These are phyloP conservation scores for Aspergillus vadensis DNA, from an alignment of 2,329 filamentous ascomycete species.

Conservation along the genomic window DNA sequence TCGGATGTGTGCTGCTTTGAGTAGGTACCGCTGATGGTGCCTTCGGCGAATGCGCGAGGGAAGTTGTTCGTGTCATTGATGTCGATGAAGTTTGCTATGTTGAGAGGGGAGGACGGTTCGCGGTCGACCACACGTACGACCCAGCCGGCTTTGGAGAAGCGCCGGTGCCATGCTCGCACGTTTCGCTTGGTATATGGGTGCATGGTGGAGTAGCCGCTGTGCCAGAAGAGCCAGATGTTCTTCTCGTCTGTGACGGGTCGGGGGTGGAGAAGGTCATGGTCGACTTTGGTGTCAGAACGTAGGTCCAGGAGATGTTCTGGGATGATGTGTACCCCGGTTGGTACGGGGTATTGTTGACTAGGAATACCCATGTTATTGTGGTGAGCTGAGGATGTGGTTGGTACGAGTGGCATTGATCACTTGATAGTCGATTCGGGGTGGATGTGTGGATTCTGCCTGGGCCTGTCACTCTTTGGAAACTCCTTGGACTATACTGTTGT, in stretches of 20 bases:
- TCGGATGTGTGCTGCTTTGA: conserved; percentile 9
- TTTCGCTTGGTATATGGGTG: conserved; percentile 9
- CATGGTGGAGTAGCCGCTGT: conserved; percentile 5
- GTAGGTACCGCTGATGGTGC: conserved; percentile 2
- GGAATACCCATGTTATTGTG: not conserved
- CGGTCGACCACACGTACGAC: conserved; percentile 3
- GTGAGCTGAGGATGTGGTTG: not conserved
- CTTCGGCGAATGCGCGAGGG: conserved; percentile 4
- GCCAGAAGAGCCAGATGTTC: conserved; percentile 11
- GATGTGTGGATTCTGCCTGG: not conserved
- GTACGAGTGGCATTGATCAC: not conserved
- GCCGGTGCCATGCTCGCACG: conserved; percentile 9
- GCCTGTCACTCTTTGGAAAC: not conserved
- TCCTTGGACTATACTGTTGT: not conserved
- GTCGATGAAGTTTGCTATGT: conserved; percentile 1
- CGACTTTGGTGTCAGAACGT: not conserved
- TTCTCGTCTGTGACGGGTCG: conserved; percentile 2
- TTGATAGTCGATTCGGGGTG: not conserved
- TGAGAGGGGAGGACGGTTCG: not conserved
- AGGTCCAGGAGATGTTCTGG: not conserved
- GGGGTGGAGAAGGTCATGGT: conserved; percentile 1
- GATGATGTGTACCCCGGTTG: not conserved
- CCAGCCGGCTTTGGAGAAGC: conserved; percentile 8
- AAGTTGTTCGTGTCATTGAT: not conserved
- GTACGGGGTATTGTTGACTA: not conserved